phyloP scores from a whole-genome alignment of 1,284 basidiomycete genomes.

The Malassezia nana region DNA sequence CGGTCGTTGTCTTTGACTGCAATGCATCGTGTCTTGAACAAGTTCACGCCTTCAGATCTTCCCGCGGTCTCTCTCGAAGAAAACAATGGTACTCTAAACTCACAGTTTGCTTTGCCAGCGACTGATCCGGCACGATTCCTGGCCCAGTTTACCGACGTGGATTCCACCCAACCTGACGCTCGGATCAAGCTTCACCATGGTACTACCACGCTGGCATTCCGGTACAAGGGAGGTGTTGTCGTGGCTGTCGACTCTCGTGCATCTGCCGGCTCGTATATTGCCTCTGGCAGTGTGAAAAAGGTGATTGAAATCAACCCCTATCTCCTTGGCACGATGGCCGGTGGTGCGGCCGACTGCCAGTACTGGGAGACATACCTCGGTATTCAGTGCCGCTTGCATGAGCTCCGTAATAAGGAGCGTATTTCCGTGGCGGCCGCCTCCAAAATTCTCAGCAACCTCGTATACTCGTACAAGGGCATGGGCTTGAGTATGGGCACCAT shows the following conservation, averaged over 20 bases:
- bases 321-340: slow-evolving; percentile 95
- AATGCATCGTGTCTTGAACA: slow-evolving; percentile 9
- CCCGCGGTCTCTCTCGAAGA: background rate
- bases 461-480: slow-evolving; percentile 98
- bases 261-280: slow-evolving; percentile 91
- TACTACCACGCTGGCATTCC: slow-evolving; percentile 95
- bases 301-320: slow-evolving; percentile 99
- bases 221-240: slow-evolving; percentile 91
- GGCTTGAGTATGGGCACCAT: slow-evolving; percentile 99
- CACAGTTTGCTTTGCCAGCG: slow-evolving; percentile 6
- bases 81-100: background rate
- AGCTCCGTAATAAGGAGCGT: slow-evolving; percentile 90
- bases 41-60: slow-evolving; percentile 6
- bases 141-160: slow-evolving; percentile 45
- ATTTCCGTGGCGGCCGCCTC: slow-evolving; percentile 97
- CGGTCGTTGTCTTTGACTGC: background rate
- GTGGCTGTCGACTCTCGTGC: slow-evolving; percentile 96
- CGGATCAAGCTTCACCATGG: slow-evolving; percentile 95
- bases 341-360: slow-evolving; percentile 62
- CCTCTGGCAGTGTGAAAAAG: slow-evolving; percentile 53
- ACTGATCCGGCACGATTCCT: slow-evolving; percentile 34
- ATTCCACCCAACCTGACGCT: slow-evolving; percentile 44
- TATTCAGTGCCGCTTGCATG: slow-evolving; percentile 91
- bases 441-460: slow-evolving; percentile 93
- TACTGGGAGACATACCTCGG: slow-evolving; percentile 73